Evolutionary conservation across 1,284 basidiomycete genomes (phyloP).

Genomic region (Cutaneotrichosporon cavernicola): DNA sequence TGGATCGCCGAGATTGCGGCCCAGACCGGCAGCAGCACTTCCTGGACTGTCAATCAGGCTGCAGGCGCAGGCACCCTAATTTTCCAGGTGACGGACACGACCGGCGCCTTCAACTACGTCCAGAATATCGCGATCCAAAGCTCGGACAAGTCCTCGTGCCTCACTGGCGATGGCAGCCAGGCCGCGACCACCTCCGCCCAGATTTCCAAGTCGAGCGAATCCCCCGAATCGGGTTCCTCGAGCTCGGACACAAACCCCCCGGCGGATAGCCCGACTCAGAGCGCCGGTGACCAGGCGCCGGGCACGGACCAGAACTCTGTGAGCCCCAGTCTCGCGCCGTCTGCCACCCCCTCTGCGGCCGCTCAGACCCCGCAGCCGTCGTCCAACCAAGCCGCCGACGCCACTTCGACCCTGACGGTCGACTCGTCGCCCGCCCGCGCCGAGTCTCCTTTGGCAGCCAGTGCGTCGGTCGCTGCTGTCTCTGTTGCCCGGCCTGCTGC

Average conservation of each 20-base stretch:
- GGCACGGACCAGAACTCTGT: background rate
- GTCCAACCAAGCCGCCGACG: background rate
- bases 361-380: background rate
- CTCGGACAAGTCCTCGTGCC: constrained; percentile 37
- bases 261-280: background rate
- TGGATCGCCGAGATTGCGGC: constrained; percentile 27
- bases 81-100: constrained; percentile 47
- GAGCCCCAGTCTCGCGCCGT: background rate
- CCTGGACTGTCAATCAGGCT: constrained; percentile 41
- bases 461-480: background rate
- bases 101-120: constrained; percentile 41
- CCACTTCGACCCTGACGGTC: background rate
- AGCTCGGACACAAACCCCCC: background rate
- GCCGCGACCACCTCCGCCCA: background rate
- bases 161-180: constrained; percentile 10
- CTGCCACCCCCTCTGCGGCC: background rate
- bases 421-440: background rate
- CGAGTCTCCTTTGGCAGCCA: background rate
- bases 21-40: constrained; percentile 23
- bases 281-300: background rate
- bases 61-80: constrained; percentile 35
- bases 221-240: background rate
- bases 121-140: constrained; percentile 42
- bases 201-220: background rate
- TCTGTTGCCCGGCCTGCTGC: background rate